phyloP scores from a whole-genome alignment of 805 yeast species.

The Metschnikowia matae region DNA sequence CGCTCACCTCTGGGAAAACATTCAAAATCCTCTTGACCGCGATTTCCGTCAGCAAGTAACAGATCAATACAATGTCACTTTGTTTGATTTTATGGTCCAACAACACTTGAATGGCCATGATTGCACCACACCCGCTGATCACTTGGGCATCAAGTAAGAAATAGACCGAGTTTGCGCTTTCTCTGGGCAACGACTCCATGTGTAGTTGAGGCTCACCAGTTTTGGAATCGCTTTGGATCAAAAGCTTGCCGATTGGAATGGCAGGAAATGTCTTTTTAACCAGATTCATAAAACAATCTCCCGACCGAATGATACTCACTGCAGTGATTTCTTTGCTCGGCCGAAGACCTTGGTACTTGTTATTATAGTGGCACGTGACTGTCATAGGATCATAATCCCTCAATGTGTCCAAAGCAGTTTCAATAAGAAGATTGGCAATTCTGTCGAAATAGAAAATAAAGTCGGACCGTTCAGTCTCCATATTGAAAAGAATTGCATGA shows the following conservation, averaged over 20 bases:
- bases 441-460: slow-evolving; percentile 86
- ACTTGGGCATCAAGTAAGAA: slow-evolving; percentile 82
- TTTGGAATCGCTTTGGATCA: slow-evolving; percentile 80
- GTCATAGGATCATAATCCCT: slow-evolving; percentile 26
- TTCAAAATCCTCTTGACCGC: slow-evolving; percentile 69
- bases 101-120: slow-evolving; percentile 89
- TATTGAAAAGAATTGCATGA: slow-evolving; percentile 62
- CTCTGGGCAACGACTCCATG: slow-evolving; percentile 65
- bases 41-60: slow-evolving; percentile 71
- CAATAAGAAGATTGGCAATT: slow-evolving; percentile 66
- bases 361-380: slow-evolving; percentile 26
- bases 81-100: slow-evolving; percentile 71
- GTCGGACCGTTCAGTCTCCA: slow-evolving; percentile 58
- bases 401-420: slow-evolving; percentile 61
- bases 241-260: slow-evolving; percentile 72
- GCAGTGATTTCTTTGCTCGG: slow-evolving; percentile 56
- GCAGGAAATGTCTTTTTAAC: slow-evolving; percentile 74
- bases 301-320: slow-evolving; percentile 80
- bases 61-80: slow-evolving; percentile 60
- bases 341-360: slow-evolving; percentile 36
- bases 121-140: slow-evolving; percentile 88
- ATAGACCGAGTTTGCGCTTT: slow-evolving; percentile 37
- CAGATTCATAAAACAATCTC: slow-evolving; percentile 86
- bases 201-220: slow-evolving; percentile 96
- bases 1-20: slow-evolving; percentile 67